phyloP scores from a whole-genome alignment of 352 stramenopile genomes.

The Plasmopara viticola region DNA sequence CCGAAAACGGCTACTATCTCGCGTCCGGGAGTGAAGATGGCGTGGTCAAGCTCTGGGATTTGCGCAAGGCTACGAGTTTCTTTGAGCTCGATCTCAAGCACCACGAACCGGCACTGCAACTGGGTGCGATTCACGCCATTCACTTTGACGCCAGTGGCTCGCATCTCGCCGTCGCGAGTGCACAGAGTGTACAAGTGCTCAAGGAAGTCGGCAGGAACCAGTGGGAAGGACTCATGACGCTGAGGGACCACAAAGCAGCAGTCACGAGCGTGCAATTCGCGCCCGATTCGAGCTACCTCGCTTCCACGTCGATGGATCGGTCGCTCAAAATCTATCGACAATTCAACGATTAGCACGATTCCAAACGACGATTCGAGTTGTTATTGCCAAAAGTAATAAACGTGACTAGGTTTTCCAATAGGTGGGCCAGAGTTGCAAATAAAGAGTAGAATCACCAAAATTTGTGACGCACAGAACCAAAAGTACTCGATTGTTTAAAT shows the following conservation, averaged over 20 bases:
- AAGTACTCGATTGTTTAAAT: too few species aligned
- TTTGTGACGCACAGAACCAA: too few species aligned
- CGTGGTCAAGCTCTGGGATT: constrained; percentile 89
- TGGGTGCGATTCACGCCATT: constrained; percentile 42
- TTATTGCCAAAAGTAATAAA: neutral
- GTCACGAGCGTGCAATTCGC: constrained; percentile 60
- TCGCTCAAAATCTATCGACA: constrained; percentile 75
- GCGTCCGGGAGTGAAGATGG: constrained; percentile 76
- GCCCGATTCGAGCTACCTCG: constrained; percentile 53
- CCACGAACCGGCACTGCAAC: constrained; percentile 27
- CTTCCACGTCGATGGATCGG: constrained; percentile 67
- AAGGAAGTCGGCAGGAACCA: constrained; percentile 60
- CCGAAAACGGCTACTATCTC: constrained; percentile 94
- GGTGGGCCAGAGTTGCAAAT: too few species aligned
- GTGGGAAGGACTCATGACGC: constrained; percentile 55
- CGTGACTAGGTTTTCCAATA: too few species aligned
- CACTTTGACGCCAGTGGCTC: constrained; percentile 57
- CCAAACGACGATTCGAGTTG: neutral
- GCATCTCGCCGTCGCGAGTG: constrained; percentile 45
- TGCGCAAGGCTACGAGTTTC: constrained; percentile 87
- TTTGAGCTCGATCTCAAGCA: constrained; percentile 52
- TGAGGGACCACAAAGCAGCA: constrained; percentile 60
- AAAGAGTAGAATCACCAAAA: too few species aligned
- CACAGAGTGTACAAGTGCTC: constrained; percentile 39
- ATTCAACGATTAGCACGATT: neutral